Evolutionary conservation across 768 basidiomycete species (phyloP), one percentile per base, ranked within the genome.

Genomic region (Tricholoma flavovirens): DNA sequence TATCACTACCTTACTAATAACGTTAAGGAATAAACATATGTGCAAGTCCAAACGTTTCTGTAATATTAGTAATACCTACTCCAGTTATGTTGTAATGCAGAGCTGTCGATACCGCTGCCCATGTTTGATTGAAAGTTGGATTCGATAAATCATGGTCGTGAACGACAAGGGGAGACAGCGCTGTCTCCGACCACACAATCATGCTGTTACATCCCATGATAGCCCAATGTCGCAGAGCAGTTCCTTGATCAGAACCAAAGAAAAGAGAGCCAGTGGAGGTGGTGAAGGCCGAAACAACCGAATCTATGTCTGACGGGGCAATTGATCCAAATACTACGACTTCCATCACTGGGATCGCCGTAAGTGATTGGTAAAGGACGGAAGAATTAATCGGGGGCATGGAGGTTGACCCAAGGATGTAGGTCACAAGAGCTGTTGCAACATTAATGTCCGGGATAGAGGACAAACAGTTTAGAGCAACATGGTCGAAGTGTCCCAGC

Each of bases 241-340:
- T 65, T 4, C 79, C 81, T 49, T 74, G 69, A 38, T 74, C 67
- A 29, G 83, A 81, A 15, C 86, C 86, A 65, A 86, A 87, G 63
- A 85, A 85, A 35, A 87, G 67, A 1, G 73, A 60, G 8, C 76
- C 79, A 24, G 74, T 72, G 19, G 81, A 66, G 9, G 74, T 75
- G 8, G 78, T 71, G 56, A 86, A 80, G 7, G 82, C 76, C 17
- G 83, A 80, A 21, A 77, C 68, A 6, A 76, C 75, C 32, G 71
- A 77, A 33, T 61, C 60, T 26, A 84, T 65, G 62, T 87, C 85
- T 3, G 75, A 59, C 15, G 78, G 73, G 12, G 66, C 62, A 22
- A 87, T 66, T 12, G 76, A 70, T 5, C 85, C 86, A 64, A 87
- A 86, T n/a, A 87, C 62, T 1, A 83, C 84, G 3, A 85, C 81